phyloP scores from a whole-genome alignment of 176 grass and related monocot species.

The Phyllostachys edulis region DNA sequence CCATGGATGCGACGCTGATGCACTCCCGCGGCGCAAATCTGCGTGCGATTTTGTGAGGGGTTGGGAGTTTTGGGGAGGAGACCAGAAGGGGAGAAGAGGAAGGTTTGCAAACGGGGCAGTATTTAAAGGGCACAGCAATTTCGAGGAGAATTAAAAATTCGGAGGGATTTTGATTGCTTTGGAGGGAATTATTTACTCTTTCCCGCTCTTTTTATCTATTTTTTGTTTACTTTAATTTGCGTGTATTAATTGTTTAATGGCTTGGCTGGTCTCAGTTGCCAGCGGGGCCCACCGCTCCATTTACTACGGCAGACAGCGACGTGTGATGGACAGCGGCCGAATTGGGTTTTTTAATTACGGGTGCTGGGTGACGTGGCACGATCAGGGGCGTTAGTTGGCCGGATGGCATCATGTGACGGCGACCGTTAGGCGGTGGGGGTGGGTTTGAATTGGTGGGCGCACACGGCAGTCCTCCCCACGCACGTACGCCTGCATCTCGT shows the following conservation, averaged over 20 bases:
- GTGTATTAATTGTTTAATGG: slow-evolving; percentile 2
- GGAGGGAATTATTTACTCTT: slow-evolving; percentile 5
- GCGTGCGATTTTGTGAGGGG: background rate
- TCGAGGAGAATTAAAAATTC: background rate
- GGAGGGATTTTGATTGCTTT: background rate
- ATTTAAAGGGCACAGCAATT: slow-evolving; percentile 27
- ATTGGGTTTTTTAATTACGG: background rate
- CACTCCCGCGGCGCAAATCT: background rate
- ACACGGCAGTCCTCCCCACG: background rate
- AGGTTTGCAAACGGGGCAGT: background rate
- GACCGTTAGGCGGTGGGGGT: slow-evolving; percentile 10
- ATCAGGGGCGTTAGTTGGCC: background rate
- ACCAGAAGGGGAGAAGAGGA: background rate
- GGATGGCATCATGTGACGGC: slow-evolving; percentile 30
- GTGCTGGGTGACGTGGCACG: slow-evolving; percentile 31
- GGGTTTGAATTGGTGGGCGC: background rate
- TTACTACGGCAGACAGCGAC: slow-evolving; percentile 41
- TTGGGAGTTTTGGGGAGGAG: background rate
- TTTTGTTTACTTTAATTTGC: background rate
- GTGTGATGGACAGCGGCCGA: slow-evolving; percentile 36
- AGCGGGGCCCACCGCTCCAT: background rate
- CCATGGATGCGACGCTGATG: slow-evolving; percentile 17
- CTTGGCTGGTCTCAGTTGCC: background rate
- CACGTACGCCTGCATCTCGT: background rate
- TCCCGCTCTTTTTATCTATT: slow-evolving; percentile 21